Base-by-base conservation (phyloP, 2,329 filamentous ascomycete species). In the Didymosphaeria variabile region DNA sequence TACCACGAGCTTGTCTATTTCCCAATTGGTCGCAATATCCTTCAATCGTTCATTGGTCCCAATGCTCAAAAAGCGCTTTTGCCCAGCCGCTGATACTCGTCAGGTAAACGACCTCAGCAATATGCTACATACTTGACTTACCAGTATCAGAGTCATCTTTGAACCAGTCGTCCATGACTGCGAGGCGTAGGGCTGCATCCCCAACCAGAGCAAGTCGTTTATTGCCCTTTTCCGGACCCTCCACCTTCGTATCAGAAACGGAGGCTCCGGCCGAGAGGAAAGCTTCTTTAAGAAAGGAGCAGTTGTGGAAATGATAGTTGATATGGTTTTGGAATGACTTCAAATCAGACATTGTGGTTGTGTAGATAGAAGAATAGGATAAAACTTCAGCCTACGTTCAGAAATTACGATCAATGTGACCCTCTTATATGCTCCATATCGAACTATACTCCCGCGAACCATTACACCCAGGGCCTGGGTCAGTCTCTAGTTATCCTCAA, bases 161-260 rank as follows among this genome's bases (percentile, higher is more conserved):
- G 50, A 49, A 62, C 60, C 60, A 63, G 19, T 44, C 26, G 17
- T 63, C 60, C 1, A 63, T 31, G 15, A 63, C 34, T 21, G 31
- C 31, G 17, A 52, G 36, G 4, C 53, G 45, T 13, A 63, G 31
- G 3, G 52, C 57, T 5, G 57, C 44, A 34, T 63, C 60, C 8
- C 60, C 60, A 51, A 62, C 42, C 17, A 62, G 44, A 15, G 60
- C 57, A 5, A 62, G 57, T 7, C 60, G 57, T 36, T 62, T 62
- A 32, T 62, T 62, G 17, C 60, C 60, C n/a, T 54, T 19, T 26
- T 13, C 12, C 2, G 38, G 38, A 5, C 60, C 56, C 13, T 45
- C 15, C 4, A 62, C 44, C 8, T 59, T 31, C 10, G 10, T 10
- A 13, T 36, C 13, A 19, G 57, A 62, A 15, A 47, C 29, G 6